Evolutionary conservation across 2,329 filamentous ascomycete species (phyloP).

Genomic region (Coleophoma eucalyptorum): DNA sequence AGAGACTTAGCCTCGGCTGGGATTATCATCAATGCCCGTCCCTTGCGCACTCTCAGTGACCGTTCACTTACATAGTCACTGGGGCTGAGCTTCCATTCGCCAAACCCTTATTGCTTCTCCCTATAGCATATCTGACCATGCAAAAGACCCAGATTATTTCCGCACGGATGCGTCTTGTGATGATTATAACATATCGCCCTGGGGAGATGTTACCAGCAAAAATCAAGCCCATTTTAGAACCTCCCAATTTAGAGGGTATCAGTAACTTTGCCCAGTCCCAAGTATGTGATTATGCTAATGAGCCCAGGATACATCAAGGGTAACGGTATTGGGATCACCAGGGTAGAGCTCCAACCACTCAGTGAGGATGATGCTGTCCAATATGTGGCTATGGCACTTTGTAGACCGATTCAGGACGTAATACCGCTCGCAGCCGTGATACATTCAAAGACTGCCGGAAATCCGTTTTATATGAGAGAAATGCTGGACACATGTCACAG

Average conservation of each 20-base stretch:
- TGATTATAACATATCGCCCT: conserved; percentile 71
- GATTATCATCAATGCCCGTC: too few relatives aligned
- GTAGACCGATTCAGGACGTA: conserved; percentile 67
- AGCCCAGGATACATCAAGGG: conserved; percentile 22
- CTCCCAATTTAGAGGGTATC: conserved; percentile 49
- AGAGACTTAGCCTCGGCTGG: too few relatives aligned
- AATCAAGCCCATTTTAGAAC: conserved; percentile 50
- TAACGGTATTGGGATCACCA: conserved; percentile 59
- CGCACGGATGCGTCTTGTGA: conserved; percentile 74
- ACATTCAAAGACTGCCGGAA: conserved; percentile 83
- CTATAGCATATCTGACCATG: too few relatives aligned
- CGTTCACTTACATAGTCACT: too few relatives aligned
- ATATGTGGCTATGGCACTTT: conserved; percentile 80
- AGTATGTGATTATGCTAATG: conserved; percentile 16
- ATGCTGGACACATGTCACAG: conserved; percentile 85
- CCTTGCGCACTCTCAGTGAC: too few relatives aligned
- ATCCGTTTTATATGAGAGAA: conserved; percentile 87
- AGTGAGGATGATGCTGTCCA: conserved; percentile 75
- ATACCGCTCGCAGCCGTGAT: conserved; percentile 78
- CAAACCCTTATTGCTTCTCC: too few relatives aligned
- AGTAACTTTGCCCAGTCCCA: conserved; percentile 21
- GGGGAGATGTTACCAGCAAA: conserved; percentile 57
- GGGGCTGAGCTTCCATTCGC: too few relatives aligned
- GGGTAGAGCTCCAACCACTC: conserved; percentile 69
- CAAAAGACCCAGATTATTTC: conserved; percentile 64